Base-by-base conservation (phyloP, 169 alveolate genomes). In the Eimeria tenella region DNA sequence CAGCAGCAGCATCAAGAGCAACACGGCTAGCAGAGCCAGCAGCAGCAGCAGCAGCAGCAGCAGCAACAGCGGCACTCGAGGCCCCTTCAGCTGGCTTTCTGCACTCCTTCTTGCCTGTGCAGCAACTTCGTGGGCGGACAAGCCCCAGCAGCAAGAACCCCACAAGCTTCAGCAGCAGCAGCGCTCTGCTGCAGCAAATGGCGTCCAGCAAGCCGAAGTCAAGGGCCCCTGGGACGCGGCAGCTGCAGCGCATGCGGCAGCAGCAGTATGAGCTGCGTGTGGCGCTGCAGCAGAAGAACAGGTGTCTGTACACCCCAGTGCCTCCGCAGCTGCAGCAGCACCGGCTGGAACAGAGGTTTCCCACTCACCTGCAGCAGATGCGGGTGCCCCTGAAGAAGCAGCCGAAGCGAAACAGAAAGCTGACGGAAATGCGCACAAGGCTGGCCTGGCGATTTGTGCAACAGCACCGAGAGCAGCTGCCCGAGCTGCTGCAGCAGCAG, bases 301-400 rank as follows among this genome's bases (percentile, higher is more conserved):
- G 77, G 77, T 68, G 77, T 68, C 77, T 68, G 31, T 68, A 68
- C 77, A 68, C 77, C 77, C 77, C 77, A n/a, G 11, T 68, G 77
- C 77, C 77, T 4, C 49, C 9, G 77, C 77, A 68, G 77, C 77
- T 13, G 77, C 77, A 13, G 49, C 77, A 68, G 77, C 77, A n/a
- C 42, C 77, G 1, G 49, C 31, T 68, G 6, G 49, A 68, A 23
- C 77, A 68, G 55, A 15, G 77, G 3, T 4, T 68, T n/a, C 77
- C 77, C 9, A 15, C n/a, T 10, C n/a, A 15, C 31, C 31, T 68
- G n/a, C 77, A 68, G 77, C 77, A 68, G 55, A 68, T 68, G 77
- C 77, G 77, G 1, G 77, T 68, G n/a, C 77, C 77, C n/a, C 77
- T 68, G 31, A 68, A n/a, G 77, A 68, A 68, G 77, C 77, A 68